A percentile compares a stretch with the other conserved stretches of the same genome.
Evolutionary conservation across 2,329 filamentous ascomycete species (phyloP).

Genomic region (Ophiostoma ulmi): DNA sequence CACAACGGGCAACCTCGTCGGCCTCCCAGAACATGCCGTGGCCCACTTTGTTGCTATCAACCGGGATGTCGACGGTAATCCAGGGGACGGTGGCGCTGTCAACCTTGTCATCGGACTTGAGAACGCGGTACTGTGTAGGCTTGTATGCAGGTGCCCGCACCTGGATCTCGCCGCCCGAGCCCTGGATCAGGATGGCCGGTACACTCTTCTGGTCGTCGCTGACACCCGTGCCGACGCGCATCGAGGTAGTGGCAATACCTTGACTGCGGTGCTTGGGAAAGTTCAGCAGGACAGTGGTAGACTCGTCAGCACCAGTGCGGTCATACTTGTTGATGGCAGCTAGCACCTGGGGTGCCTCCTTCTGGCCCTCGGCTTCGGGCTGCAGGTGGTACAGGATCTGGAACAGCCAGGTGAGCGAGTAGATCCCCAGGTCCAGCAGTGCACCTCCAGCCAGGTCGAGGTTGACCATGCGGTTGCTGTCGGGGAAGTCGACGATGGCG

Average conservation of each 20-base stretch:
- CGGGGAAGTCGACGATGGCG: slow-evolving; percentile 48
- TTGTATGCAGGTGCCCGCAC: slow-evolving; percentile 67
- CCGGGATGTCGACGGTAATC: slow-evolving; percentile 51
- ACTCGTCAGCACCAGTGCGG: slow-evolving; percentile 68
- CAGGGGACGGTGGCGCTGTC: slow-evolving; percentile 35
- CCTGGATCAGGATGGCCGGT: slow-evolving; percentile 73
- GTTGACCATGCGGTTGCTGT: slow-evolving; percentile 74
- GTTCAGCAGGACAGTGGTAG: slow-evolving; percentile 68
- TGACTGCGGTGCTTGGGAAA: slow-evolving; percentile 67
- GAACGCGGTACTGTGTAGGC: slow-evolving; percentile 60
- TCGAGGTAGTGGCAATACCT: slow-evolving; percentile 63
- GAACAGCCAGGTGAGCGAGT: slow-evolving; percentile 86
- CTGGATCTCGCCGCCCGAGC: slow-evolving; percentile 75
- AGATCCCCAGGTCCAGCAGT: slow-evolving; percentile 80
- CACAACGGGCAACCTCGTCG: slow-evolving; percentile 39
- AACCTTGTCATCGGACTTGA: slow-evolving; percentile 43
- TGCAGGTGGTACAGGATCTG: slow-evolving; percentile 82
- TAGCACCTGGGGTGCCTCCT: slow-evolving; percentile 63
- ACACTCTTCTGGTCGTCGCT: slow-evolving; percentile 46
- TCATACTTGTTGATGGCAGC: slow-evolving; percentile 64
- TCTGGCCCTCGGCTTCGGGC: slow-evolving; percentile 43
- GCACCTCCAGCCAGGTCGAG: slow-evolving; percentile 75
- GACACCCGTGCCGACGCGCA: slow-evolving; percentile 59
- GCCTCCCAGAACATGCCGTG: slow-evolving; percentile 71
- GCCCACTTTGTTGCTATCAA: slow-evolving; percentile 49